Conservation (phyloP, 1,284 basidiomycete species). For the Hortiboletus rubellus region DNA sequence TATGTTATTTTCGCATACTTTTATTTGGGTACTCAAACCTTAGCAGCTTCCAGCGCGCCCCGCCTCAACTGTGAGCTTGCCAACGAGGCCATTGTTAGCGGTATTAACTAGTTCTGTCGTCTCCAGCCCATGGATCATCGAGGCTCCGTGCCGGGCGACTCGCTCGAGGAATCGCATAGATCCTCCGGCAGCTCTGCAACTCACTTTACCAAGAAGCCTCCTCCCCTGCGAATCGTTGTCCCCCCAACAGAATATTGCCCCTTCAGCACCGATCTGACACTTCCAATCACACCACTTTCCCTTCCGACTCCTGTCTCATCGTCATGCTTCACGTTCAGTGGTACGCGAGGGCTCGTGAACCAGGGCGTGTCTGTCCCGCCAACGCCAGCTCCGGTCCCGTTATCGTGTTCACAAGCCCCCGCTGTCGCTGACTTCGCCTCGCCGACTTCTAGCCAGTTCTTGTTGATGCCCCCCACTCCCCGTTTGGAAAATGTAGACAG, state of each 20-base stretch:
- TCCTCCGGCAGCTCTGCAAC: conserved; percentile 8
- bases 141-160: conserved; percentile 8
- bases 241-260: conserved; percentile 38
- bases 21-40: not conserved
- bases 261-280: conserved; percentile 34
- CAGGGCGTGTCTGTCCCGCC: conserved; percentile 11
- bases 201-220: conserved; percentile 18
- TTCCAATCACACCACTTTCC: conserved; percentile 32
- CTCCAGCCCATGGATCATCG: conserved; percentile 20
- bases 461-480: conserved; percentile 32
- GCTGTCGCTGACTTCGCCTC: conserved; percentile 25
- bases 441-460: conserved; percentile 35
- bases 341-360: conserved; percentile 13
- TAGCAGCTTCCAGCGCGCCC: not conserved
- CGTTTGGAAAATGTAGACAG: conserved; percentile 5
- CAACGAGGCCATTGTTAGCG: not conserved
- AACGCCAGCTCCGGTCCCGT: conserved; percentile 7
- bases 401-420: conserved; percentile 8
- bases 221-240: conserved; percentile 32
- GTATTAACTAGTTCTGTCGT: not conserved
- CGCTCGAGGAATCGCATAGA: conserved; percentile 14
- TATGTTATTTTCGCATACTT: conserved; percentile 9
- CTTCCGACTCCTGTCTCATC: conserved; percentile 30
- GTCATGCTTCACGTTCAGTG: conserved; percentile 30
- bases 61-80: conserved; percentile 6